Evolutionary conservation across 768 basidiomycete genomes (phyloP).

Genomic region (Psilocybe tampanensis): DNA sequence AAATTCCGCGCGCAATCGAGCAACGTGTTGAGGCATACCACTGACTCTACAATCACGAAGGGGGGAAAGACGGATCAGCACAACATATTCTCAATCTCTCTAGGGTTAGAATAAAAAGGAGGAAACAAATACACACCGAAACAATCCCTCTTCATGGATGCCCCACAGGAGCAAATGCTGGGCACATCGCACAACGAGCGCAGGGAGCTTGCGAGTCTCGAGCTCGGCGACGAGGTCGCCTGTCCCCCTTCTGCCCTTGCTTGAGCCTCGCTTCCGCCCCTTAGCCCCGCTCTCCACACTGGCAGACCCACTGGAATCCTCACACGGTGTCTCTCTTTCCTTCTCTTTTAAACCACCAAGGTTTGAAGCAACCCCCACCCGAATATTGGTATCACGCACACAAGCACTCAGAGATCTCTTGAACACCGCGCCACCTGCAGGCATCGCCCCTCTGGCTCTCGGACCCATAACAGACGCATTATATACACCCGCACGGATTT

Average conservation of each 20-base stretch:
- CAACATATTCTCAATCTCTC: no score
- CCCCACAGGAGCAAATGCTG: conserved; percentile 86
- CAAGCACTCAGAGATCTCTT: conserved; percentile 52
- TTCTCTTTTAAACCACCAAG: not conserved
- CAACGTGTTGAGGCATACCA: conserved; percentile 81
- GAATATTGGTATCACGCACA: conserved; percentile 25
- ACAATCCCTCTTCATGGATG: conserved; percentile 83
- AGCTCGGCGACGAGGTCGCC: conserved; percentile 36
- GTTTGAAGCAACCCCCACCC: conserved; percentile 19
- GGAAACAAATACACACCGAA: conserved; percentile 56
- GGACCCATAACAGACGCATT: conserved; percentile 51
- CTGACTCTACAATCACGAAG: conserved; percentile 57
- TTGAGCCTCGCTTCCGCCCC: conserved; percentile 10
- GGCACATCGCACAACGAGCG: conserved; percentile 78
- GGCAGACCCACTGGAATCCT: not conserved
- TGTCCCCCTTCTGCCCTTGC: not conserved
- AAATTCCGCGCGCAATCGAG: conserved; percentile 76
- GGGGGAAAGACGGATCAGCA: not conserved
- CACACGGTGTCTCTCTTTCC: not conserved
- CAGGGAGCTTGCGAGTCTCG: conserved; percentile 63
- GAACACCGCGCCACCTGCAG: conserved; percentile 68
- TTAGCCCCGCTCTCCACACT: not conserved
- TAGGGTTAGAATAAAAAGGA: no score
- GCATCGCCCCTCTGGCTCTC: conserved; percentile 29
- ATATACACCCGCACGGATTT: not conserved